phyloP scores from a whole-genome alignment of 441 rosid genomes.

The Biscutella auriculata region DNA sequence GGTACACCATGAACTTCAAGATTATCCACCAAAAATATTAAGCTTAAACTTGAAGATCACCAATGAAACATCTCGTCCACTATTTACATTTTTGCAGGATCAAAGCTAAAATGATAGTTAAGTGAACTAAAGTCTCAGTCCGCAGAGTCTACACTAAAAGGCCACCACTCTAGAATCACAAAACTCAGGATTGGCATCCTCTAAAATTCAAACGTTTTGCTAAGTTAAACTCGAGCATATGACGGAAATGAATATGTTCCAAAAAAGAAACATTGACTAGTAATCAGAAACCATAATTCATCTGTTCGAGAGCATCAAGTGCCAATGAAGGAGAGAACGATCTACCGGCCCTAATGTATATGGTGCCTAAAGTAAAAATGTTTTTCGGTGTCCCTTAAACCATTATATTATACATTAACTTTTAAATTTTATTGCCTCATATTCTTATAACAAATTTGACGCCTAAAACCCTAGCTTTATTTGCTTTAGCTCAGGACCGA shows the following conservation, averaged over 20 bases:
- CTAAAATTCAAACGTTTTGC: not conserved
- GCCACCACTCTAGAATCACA: not conserved
- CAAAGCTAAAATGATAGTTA: not conserved
- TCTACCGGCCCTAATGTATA: too few relatives aligned
- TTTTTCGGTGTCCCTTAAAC: too few relatives aligned
- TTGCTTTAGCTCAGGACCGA: too few relatives aligned
- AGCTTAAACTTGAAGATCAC: not conserved
- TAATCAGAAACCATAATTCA: not conserved
- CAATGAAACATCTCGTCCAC: not conserved
- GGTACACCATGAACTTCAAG: too few relatives aligned
- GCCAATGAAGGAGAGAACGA: too few relatives aligned
- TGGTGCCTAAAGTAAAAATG: too few relatives aligned
- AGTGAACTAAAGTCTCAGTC: not conserved
- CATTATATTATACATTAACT: too few relatives aligned
- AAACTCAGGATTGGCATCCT: not conserved
- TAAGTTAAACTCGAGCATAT: not conserved
- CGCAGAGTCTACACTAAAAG: not conserved
- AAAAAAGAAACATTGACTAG: not conserved
- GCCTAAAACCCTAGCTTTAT: too few relatives aligned
- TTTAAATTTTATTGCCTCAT: too few relatives aligned
- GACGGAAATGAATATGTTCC: not conserved
- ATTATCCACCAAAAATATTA: too few relatives aligned
- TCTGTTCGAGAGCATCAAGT: not conserved
- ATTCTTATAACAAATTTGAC: too few relatives aligned
- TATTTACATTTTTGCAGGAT: not conserved